Conservation (phyloP, 768 basidiomycete species). For the Suillus subluteus region DNA sequence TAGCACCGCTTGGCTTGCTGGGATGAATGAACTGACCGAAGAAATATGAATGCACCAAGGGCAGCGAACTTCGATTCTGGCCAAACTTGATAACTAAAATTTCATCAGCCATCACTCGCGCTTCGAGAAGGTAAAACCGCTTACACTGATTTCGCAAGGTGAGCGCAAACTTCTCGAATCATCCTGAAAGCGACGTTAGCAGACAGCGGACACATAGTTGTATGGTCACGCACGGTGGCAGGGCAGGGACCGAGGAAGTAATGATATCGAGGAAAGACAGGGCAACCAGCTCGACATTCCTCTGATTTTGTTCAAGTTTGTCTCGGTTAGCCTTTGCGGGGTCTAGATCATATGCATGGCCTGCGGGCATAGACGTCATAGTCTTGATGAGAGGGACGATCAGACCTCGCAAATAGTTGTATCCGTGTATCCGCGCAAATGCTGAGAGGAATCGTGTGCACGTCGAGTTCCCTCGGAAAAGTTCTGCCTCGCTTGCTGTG, state of each 20-base stretch:
- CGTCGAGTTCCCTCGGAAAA: constrained; percentile 89
- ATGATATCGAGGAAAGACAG: constrained; percentile 77
- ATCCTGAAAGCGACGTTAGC: constrained; percentile 51
- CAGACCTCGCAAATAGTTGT: constrained; percentile 84
- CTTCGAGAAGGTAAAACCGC: constrained; percentile 31
- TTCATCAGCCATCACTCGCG: constrained; percentile 15
- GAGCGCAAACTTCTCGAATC: constrained; percentile 85
- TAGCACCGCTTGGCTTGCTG: neutral
- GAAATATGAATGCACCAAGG: constrained; percentile 89
- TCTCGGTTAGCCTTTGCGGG: constrained; percentile 61
- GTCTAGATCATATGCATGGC: constrained; percentile 79
- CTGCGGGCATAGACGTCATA: constrained; percentile 72
- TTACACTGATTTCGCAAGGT: constrained; percentile 80
- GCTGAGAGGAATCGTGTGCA: constrained; percentile 86
- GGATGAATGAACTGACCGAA: constrained; percentile 55
- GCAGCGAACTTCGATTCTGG: constrained; percentile 82
- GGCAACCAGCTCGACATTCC: constrained; percentile 74
- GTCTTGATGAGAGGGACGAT: constrained; percentile 77
- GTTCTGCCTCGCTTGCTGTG: constrained; percentile 75
- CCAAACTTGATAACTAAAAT: constrained; percentile 62
- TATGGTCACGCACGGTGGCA: constrained; percentile 67
- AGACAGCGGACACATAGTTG: neutral
- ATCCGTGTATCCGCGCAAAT: constrained; percentile 89
- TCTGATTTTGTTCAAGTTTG: constrained; percentile 67
- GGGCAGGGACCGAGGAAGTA: constrained; percentile 63